These are phyloP conservation scores for Fusarium sp. DNA, from an alignment of 2,329 filamentous ascomycete genomes.

Conservation along the genomic window DNA sequence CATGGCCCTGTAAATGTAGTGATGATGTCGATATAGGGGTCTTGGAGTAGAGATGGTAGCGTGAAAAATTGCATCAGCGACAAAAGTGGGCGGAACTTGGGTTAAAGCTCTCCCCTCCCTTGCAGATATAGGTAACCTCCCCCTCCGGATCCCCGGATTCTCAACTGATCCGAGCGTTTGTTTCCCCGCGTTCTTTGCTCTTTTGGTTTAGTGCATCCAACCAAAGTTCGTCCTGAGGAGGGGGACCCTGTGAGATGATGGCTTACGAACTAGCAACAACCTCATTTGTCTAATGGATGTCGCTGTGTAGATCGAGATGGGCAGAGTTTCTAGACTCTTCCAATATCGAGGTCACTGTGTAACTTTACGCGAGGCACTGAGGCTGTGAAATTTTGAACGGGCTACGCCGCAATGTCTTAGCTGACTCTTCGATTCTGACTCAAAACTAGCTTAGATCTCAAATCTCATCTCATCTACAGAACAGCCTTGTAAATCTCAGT, in stretches of 20 bases:
- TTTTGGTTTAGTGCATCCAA: conserved; percentile 1
- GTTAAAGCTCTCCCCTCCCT: background rate
- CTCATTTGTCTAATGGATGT: background rate
- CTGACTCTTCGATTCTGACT: background rate
- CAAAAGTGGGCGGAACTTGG: background rate
- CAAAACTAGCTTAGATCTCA: background rate
- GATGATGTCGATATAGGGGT: background rate
- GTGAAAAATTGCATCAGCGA: background rate
- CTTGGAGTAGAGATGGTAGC: background rate
- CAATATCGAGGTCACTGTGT: background rate
- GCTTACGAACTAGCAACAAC: background rate
- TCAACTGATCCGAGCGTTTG: conserved; percentile 3
- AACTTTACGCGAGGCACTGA: background rate
- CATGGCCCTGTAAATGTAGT: background rate
- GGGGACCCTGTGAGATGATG: background rate
- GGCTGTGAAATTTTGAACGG: background rate
- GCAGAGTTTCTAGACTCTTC: background rate
- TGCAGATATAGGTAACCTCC: background rate
- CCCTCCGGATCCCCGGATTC: conserved; percentile 24
- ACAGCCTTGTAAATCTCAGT: conserved; percentile 48
- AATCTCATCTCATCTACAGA: background rate
- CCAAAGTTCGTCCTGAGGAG: background rate
- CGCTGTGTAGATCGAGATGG: background rate
- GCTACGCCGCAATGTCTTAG: background rate
- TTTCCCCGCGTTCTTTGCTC: conserved; percentile 18